Conservation (phyloP, 495 filamentous ascomycete species). For the Penicillium alfredii region DNA sequence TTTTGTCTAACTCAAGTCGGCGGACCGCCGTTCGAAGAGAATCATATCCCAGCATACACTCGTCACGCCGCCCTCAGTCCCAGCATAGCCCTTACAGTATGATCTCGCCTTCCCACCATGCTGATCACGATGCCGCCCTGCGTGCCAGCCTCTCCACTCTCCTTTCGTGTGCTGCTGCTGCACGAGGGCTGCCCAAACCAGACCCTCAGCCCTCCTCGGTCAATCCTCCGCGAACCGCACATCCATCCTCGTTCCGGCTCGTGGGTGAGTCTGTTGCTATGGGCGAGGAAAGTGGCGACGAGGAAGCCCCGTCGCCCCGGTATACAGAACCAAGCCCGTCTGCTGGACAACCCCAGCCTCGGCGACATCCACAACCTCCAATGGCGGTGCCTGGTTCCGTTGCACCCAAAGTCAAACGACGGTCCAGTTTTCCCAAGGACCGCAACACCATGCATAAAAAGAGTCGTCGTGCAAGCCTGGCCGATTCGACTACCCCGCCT, state of each 20-base stretch:
- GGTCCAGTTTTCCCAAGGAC: constrained; percentile 50
- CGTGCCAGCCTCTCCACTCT: constrained; percentile 89
- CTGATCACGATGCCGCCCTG: constrained; percentile 89
- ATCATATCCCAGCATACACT: constrained; percentile 29
- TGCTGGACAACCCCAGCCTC: constrained; percentile 14
- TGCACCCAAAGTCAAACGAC: constrained; percentile 43
- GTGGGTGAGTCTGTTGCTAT: constrained; percentile 73
- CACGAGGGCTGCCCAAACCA: constrained; percentile 69
- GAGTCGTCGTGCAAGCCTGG: constrained; percentile 38
- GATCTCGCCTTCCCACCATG: constrained; percentile 69
- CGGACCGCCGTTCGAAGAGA: constrained; percentile 34
- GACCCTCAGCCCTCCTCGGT: constrained; percentile 29
- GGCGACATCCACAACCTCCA: constrained; percentile 18
- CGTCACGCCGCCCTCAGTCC: constrained; percentile 22
- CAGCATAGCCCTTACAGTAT: constrained; percentile 52
- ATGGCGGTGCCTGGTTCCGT: constrained; percentile 18
- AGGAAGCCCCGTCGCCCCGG: constrained; percentile 12
- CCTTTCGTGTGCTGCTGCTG: constrained; percentile 87
- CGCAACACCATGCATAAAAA: constrained; percentile 48
- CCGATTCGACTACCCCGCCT: constrained; percentile 19
- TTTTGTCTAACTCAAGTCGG: constrained; percentile 35
- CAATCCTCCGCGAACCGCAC: constrained; percentile 16
- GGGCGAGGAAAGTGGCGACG: constrained; percentile 36
- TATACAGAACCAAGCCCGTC: constrained; percentile 19
- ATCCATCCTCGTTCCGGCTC: constrained; percentile 46